These are phyloP conservation scores for Auricularia auricula-judae DNA, from an alignment of 768 basidiomycete species.

Conservation along the genomic window DNA sequence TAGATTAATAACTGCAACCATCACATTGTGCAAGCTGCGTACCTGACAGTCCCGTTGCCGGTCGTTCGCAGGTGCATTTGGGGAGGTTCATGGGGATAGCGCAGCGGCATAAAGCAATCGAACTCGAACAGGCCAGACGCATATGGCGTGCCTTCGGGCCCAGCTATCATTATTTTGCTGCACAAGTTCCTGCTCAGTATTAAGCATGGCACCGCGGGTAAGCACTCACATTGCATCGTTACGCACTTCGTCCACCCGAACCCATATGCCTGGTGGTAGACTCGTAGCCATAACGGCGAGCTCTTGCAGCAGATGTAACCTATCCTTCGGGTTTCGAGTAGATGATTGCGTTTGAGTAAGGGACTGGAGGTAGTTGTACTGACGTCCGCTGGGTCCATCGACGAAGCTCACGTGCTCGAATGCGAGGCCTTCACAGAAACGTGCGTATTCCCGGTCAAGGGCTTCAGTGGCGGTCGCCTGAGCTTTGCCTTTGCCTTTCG, in stretches of 20 bases:
- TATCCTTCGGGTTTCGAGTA: conserved; percentile 34
- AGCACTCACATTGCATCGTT: conserved; percentile 41
- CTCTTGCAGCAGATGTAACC: conserved; percentile 44
- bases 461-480: conserved; percentile 14
- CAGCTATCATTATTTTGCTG: conserved; percentile 34
- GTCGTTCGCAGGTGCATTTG: conserved; percentile 42
- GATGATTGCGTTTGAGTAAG: conserved; percentile 20
- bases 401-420: conserved; percentile 33
- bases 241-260: conserved; percentile 44
- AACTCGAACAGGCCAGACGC: conserved; percentile 58
- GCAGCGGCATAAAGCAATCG: conserved; percentile 43
- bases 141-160: conserved; percentile 59
- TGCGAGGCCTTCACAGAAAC: conserved; percentile 35
- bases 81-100: conserved; percentile 38
- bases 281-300: conserved; percentile 44
- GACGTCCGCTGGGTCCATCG: conserved; percentile 1
- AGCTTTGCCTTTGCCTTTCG: too few species aligned
- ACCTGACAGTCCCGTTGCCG: conserved; percentile 36
- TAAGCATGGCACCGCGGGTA: conserved; percentile 27
- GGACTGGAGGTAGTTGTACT: too few species aligned
- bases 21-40: too few species aligned
- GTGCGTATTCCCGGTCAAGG: conserved; percentile 29
- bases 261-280: conserved; percentile 46
- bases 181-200: too few species aligned
- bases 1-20: too few species aligned